Percentiles rank a stretch among this genome's conserved stretches.
phyloP scores from a whole-genome alignment of 192 early-diverging fungal genomes.

The Dissophora ornata region DNA sequence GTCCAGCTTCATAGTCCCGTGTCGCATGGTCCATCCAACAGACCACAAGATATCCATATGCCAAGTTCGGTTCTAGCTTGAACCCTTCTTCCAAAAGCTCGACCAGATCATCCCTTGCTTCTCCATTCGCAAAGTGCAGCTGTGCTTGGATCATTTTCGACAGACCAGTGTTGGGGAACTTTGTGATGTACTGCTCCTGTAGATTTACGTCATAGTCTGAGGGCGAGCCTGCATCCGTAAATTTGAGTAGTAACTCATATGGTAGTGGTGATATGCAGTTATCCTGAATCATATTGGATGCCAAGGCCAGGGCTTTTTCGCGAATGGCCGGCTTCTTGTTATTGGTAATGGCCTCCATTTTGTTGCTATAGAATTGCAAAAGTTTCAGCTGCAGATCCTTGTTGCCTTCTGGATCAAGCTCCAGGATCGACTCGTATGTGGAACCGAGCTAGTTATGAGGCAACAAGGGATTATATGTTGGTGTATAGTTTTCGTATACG shows the following conservation, averaged over 20 bases:
- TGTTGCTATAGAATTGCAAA: conserved; percentile 54
- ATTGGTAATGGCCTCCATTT: conserved; percentile 22
- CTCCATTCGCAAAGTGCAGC: conserved; percentile 43
- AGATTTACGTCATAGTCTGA: conserved; percentile 59
- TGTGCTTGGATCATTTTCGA: conserved; percentile 62
- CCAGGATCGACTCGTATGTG: conserved; percentile 51
- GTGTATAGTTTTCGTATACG: too few species aligned
- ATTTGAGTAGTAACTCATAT: conserved; percentile 63
- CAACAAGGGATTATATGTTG: background rate
- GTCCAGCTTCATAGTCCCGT: conserved; percentile 61
- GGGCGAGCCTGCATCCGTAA: conserved; percentile 45
- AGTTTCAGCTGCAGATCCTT: conserved; percentile 29
- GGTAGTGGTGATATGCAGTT: conserved; percentile 42
- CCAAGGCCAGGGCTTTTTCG: conserved; percentile 51
- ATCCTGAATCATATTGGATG: conserved; percentile 40
- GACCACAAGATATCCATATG: conserved; percentile 62
- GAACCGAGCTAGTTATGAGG: conserved; percentile 38
- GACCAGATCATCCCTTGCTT: conserved; percentile 11
- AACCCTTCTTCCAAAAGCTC: conserved; percentile 56
- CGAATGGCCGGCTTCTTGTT: conserved; percentile 33
- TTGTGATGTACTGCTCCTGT: conserved; percentile 52
- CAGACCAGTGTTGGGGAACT: conserved; percentile 58
- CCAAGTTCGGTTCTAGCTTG: conserved; percentile 42
- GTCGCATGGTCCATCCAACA: conserved; percentile 62
- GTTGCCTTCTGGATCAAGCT: conserved; percentile 29